Conservation (phyloP, 2,329 filamentous ascomycete species). For the Huntiella decipiens region DNA sequence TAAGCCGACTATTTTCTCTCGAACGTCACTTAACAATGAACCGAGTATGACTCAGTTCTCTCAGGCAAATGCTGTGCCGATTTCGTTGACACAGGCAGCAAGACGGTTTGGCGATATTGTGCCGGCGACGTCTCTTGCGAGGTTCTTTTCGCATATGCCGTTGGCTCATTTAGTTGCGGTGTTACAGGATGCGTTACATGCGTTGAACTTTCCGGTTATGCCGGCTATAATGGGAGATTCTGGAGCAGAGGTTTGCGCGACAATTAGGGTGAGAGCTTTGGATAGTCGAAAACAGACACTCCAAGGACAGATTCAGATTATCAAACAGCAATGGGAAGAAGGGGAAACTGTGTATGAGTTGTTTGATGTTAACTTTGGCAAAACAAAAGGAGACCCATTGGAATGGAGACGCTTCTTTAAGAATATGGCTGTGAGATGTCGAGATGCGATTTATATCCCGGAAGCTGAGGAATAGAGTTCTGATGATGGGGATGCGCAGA, state of each 20-base stretch:
- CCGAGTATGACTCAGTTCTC: constrained; percentile 78
- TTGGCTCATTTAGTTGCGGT: constrained; percentile 59
- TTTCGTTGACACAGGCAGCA: constrained; percentile 76
- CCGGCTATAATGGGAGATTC: constrained; percentile 23
- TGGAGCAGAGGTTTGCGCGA: constrained; percentile 22
- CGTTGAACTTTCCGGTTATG: constrained; percentile 61
- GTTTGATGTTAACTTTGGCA: constrained; percentile 77
- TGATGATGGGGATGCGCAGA: background rate
- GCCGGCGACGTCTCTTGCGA: constrained; percentile 67
- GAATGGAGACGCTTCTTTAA: constrained; percentile 98
- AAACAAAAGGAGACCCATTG: constrained; percentile 84
- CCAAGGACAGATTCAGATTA: constrained; percentile 57
- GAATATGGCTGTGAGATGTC: constrained; percentile 72
- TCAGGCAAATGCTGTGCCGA: constrained; percentile 53
- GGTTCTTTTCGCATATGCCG: constrained; percentile 76
- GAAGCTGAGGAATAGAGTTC: constrained; percentile 16
- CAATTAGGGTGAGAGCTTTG: constrained; percentile 54
- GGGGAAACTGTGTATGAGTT: constrained; percentile 48
- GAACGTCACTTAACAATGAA: constrained; percentile 60
- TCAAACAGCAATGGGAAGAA: constrained; percentile 39
- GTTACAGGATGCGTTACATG: constrained; percentile 62
- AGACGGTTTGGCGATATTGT: constrained; percentile 80
- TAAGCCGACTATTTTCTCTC: constrained; percentile 19
- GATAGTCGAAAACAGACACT: constrained; percentile 55
- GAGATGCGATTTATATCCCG: constrained; percentile 54